Evolutionary conservation across 2,329 filamentous ascomycete species (phyloP).

Genomic region (Thermothelomyces thermophilus): DNA sequence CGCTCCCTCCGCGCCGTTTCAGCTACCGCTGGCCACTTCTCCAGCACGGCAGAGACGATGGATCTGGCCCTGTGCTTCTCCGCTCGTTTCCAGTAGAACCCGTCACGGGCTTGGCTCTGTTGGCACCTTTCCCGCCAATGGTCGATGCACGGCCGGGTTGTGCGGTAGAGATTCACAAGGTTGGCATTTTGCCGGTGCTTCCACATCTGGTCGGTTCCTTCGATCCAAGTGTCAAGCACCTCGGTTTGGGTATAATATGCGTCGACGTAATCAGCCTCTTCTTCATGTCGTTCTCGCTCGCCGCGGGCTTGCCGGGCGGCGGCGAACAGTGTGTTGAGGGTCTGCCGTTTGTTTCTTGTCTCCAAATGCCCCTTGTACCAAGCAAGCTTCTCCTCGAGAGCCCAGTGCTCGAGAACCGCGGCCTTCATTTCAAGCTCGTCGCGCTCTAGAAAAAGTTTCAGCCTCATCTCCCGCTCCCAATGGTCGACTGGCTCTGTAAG

Average conservation of each 20-base stretch:
- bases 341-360: slow-evolving; percentile 14
- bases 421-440: slow-evolving; percentile 18
- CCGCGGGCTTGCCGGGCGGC: slow-evolving; percentile 9
- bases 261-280: slow-evolving; percentile 17
- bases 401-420: slow-evolving; percentile 25
- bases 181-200: slow-evolving; percentile 20
- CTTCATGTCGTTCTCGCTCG: slow-evolving; percentile 7
- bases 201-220: slow-evolving; percentile 14
- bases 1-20: slow-evolving; percentile 21
- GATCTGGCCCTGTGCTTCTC: slow-evolving; percentile 13
- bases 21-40: slow-evolving; percentile 20
- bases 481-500: slow-evolving; percentile 20
- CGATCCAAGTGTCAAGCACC: slow-evolving; percentile 18
- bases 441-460: slow-evolving; percentile 19
- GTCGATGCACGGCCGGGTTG: slow-evolving; percentile 21
- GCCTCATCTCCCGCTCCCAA: slow-evolving; percentile 27
- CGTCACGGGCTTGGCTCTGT: slow-evolving; percentile 4
- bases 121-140: slow-evolving; percentile 17
- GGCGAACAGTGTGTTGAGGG: slow-evolving; percentile 10
- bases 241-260: slow-evolving; percentile 14
- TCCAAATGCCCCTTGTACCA: slow-evolving; percentile 25
- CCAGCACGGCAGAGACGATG: slow-evolving; percentile 17
- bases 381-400: slow-evolving; percentile 25
- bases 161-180: slow-evolving; percentile 22
- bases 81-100: slow-evolving; percentile 11